phyloP scores from a whole-genome alignment of 202 grass and related monocot genomes.

The Miscanthus sacchariflorus region DNA sequence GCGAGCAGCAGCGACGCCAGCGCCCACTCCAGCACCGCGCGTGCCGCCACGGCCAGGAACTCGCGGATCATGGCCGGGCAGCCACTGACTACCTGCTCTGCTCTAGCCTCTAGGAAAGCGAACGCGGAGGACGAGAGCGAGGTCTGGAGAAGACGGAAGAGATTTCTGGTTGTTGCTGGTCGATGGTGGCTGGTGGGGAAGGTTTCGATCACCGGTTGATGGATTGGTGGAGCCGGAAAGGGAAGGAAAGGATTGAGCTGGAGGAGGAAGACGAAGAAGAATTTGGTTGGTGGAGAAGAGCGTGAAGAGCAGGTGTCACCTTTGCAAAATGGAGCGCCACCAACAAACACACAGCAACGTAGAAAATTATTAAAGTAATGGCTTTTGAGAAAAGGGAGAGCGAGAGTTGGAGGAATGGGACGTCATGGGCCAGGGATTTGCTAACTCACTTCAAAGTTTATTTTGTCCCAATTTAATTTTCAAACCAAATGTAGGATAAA shows the following conservation, averaged over 20 bases:
- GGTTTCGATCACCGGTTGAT: not conserved
- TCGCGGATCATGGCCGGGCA: constrained; percentile 42
- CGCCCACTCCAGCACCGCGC: constrained; percentile 55
- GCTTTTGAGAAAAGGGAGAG: not conserved
- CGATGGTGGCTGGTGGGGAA: not conserved
- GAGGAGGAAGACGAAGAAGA: not conserved
- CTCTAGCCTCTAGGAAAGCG: not conserved
- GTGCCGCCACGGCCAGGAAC: constrained; percentile 33
- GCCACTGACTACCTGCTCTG: not conserved
- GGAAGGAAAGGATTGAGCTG: not conserved
- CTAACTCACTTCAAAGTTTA: not conserved
- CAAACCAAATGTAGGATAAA: not conserved
- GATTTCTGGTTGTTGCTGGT: not conserved
- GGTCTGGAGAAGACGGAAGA: not conserved
- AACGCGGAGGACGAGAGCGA: not conserved
- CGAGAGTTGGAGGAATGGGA: not conserved
- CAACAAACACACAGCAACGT: not conserved
- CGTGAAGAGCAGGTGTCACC: constrained; percentile 39
- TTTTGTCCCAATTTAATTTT: not conserved
- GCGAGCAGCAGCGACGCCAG: constrained; percentile 51
- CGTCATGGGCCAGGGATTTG: not conserved
- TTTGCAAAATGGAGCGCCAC: constrained; percentile 33
- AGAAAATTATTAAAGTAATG: not conserved
- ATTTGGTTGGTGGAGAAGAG: constrained; percentile 12
- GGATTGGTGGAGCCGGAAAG: not conserved